Evolutionary conservation across 208 protist genomes (phyloP).

Genomic region (Leptomonas pyrrhocoris): DNA sequence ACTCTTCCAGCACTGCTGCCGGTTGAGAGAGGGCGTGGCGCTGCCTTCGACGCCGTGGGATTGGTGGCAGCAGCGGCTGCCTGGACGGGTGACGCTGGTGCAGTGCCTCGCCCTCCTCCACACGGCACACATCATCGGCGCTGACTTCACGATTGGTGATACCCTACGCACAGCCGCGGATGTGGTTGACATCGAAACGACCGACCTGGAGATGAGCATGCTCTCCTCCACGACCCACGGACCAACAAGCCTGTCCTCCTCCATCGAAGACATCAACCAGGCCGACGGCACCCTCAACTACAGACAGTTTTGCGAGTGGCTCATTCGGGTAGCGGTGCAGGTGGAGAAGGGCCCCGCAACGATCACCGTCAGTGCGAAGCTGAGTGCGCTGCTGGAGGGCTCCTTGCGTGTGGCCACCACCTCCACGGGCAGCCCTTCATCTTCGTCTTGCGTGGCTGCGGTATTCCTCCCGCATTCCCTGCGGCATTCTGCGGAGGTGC

Average conservation of each 20-base stretch:
- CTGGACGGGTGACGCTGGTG: slow-evolving; percentile 56
- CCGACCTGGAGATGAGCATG: slow-evolving; percentile 1
- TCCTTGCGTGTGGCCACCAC: slow-evolving; percentile 17
- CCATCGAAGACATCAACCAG: slow-evolving; percentile 32
- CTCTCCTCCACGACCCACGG: not conserved
- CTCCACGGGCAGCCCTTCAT: not conserved
- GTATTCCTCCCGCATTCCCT: slow-evolving; percentile 46
- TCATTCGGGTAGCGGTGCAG: slow-evolving; percentile 64
- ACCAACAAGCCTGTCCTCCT: slow-evolving; percentile 1
- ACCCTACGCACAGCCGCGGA: slow-evolving; percentile 55
- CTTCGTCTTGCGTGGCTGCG: slow-evolving; percentile 13
- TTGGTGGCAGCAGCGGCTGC: slow-evolving; percentile 82
- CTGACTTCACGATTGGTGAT: slow-evolving; percentile 46
- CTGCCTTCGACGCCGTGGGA: slow-evolving; percentile 60
- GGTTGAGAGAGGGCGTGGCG: slow-evolving; percentile 37
- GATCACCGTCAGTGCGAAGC: slow-evolving; percentile 39
- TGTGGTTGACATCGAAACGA: slow-evolving; percentile 41
- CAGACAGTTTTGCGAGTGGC: slow-evolving; percentile 79
- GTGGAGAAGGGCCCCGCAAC: slow-evolving; percentile 49
- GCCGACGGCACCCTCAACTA: slow-evolving; percentile 72
- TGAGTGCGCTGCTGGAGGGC: slow-evolving; percentile 58
- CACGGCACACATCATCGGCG: slow-evolving; percentile 58
- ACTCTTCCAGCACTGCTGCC: slow-evolving; percentile 63
- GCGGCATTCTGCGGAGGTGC: slow-evolving; percentile 29
- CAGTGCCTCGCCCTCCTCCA: slow-evolving; percentile 77